Conservation (phyloP, 2,329 filamentous ascomycete genomes). For the Colletotrichum tropicale region DNA sequence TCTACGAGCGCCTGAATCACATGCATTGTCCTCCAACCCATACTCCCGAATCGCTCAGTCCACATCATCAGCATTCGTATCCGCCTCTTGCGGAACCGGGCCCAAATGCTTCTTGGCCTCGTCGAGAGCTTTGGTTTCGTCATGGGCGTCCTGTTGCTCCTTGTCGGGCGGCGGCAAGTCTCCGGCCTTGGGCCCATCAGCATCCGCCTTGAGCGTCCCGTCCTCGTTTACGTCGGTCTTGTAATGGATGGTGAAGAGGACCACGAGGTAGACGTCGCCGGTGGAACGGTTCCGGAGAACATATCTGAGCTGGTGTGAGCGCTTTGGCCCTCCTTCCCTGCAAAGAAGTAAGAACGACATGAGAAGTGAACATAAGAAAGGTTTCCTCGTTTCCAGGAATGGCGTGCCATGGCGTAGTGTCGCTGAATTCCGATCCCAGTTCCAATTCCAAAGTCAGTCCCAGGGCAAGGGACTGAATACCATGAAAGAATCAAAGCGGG, state of each 20-base stretch:
- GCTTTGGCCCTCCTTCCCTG: slow-evolving; percentile 47
- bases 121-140: slow-evolving; percentile 40
- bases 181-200: slow-evolving; percentile 33
- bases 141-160: slow-evolving; percentile 27
- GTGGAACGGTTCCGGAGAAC: slow-evolving; percentile 83
- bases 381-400: neutral
- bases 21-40: neutral
- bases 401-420: neutral
- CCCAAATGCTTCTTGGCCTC: slow-evolving; percentile 42
- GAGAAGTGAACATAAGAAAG: neutral
- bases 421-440: neutral
- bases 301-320: slow-evolving; percentile 88
- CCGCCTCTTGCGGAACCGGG: slow-evolving; percentile 24
- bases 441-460: neutral
- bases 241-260: slow-evolving; percentile 79
- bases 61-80: slow-evolving; percentile 46
- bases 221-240: slow-evolving; percentile 68
- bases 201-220: slow-evolving; percentile 53
- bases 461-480: neutral
- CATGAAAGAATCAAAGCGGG: neutral
- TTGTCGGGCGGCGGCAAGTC: slow-evolving; percentile 9
- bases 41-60: slow-evolving; percentile 35
- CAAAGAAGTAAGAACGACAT: slow-evolving; percentile 24
- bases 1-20: neutral
- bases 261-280: slow-evolving; percentile 76